A percentile compares a stretch with the other conserved stretches of the same genome.
These are phyloP conservation scores for Beauveria australis DNA, from an alignment of 2,329 filamentous ascomycete genomes.

Conservation along the genomic window DNA sequence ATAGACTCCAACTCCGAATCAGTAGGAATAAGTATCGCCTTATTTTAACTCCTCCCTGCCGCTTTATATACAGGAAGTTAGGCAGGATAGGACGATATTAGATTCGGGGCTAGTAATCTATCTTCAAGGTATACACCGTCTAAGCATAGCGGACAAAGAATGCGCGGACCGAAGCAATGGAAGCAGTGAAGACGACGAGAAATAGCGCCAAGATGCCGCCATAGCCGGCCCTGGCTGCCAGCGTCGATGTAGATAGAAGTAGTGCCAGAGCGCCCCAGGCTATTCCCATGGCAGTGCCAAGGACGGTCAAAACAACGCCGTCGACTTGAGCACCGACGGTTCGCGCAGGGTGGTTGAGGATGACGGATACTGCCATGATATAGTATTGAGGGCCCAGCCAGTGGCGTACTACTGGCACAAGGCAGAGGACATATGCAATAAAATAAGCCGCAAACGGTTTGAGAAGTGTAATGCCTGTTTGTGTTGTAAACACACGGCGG, in stretches of 20 bases:
- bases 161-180: constrained; percentile 44
- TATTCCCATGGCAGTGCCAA: constrained; percentile 45
- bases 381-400: constrained; percentile 48
- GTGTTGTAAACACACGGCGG: constrained; percentile 35
- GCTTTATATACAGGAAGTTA: too few species aligned
- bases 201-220: constrained; percentile 49
- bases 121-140: too few species aligned
- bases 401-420: constrained; percentile 37
- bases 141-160: constrained; percentile 47
- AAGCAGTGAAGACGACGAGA: constrained; percentile 43
- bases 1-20: too few species aligned
- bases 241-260: constrained; percentile 43
- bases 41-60: too few species aligned
- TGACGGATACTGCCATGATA: constrained; percentile 47
- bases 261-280: constrained; percentile 48
- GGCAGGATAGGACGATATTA: too few species aligned
- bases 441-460: constrained; percentile 51
- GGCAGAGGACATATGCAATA: constrained; percentile 46
- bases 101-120: too few species aligned
- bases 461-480: constrained; percentile 41
- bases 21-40: too few species aligned
- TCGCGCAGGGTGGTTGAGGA: constrained; percentile 49
- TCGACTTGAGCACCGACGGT: constrained; percentile 50
- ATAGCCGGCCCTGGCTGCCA: constrained; percentile 37
- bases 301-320: constrained; percentile 42